A percentile compares a stretch with the other conserved stretches of the same genome.
Conservation (phyloP, 2,329 filamentous ascomycete genomes). For the Trichoderma guizhouense region DNA sequence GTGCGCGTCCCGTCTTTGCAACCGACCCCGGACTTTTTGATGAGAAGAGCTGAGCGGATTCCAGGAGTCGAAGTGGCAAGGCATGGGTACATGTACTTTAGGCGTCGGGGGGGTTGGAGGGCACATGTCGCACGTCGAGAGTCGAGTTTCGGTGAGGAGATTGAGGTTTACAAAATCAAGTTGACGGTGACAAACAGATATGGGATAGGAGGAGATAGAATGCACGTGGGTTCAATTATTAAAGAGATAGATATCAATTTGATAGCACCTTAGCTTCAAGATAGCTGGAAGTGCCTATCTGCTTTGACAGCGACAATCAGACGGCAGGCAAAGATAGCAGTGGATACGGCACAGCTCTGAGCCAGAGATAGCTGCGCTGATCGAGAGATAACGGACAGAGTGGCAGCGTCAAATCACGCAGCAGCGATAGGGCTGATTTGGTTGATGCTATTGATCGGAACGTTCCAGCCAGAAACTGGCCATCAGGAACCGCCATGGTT, state of each 20-base stretch:
- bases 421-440: neutral
- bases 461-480: neutral
- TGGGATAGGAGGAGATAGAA: no score
- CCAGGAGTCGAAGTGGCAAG: neutral
- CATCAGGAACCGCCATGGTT: neutral
- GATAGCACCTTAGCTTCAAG: neutral
- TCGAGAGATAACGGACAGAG: neutral
- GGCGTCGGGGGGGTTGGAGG: neutral
- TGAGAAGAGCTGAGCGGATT: neutral
- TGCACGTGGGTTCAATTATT: neutral
- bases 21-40: constrained; percentile 2
- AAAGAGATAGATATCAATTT: neutral
- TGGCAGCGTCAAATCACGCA: neutral
- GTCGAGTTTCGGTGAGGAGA: neutral
- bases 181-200: neutral
- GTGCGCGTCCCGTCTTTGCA: neutral
- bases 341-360: neutral
- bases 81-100: neutral
- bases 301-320: neutral
- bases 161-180: neutral
- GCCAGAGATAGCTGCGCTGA: neutral
- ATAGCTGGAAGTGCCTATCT: neutral
- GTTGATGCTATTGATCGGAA: neutral
- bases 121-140: neutral
- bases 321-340: neutral